Evolutionary conservation across 495 filamentous ascomycete species (phyloP).

Genomic region (Penicillium canariense): DNA sequence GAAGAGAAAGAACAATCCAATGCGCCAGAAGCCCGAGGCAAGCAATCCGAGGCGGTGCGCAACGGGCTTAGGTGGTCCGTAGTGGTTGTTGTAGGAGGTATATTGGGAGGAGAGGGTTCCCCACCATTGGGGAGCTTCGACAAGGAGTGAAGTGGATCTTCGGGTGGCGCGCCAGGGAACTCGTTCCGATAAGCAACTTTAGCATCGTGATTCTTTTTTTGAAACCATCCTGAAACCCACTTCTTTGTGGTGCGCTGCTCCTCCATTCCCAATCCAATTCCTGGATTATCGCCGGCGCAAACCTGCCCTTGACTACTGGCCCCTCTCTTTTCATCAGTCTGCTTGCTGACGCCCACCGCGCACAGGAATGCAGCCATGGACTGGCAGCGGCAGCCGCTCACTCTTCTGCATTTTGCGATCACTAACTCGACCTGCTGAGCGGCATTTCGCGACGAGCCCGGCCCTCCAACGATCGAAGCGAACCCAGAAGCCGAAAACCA

Average conservation of each 20-base stretch:
- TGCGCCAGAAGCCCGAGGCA: neutral
- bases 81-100: conserved; percentile 29
- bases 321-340: neutral
- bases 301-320: neutral
- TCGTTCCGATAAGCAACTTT: conserved; percentile 24
- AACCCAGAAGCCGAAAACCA: conserved; percentile 8
- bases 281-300: neutral
- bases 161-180: conserved; percentile 26
- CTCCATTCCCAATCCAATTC: neutral
- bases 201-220: conserved; percentile 5
- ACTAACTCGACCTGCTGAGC: conserved; percentile 21
- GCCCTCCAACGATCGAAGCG: conserved; percentile 28
- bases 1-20: neutral
- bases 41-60: neutral
- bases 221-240: conserved; percentile 9
- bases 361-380: conserved; percentile 42
- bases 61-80: conserved; percentile 10
- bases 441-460: conserved; percentile 36
- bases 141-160: conserved; percentile 26
- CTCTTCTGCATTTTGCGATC: conserved; percentile 35
- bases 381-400: conserved; percentile 33
- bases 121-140: conserved; percentile 30
- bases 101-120: conserved; percentile 32
- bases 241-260: neutral
- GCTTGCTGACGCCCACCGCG: neutral